Base-by-base conservation (phyloP, 2,329 filamentous ascomycete species). In the Penicillium sp. region DNA sequence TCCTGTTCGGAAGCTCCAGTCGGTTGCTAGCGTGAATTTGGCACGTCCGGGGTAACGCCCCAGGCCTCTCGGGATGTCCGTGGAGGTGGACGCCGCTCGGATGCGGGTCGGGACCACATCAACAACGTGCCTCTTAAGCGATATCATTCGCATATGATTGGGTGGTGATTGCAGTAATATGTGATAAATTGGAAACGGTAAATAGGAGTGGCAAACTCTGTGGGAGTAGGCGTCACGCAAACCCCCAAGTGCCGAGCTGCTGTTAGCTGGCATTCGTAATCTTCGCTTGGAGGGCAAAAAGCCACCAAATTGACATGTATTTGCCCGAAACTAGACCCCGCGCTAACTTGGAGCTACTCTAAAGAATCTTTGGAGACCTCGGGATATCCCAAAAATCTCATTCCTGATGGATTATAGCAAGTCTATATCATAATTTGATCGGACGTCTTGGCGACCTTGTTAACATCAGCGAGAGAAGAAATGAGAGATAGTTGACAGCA, bases 11-110 rank as follows among this genome's bases (percentile, higher is more conserved):
- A 10, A 11, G 6, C 11, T n/a, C 10, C n/a, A 10, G n/a, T 40
- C 16, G n/a, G 16, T 40, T 11, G 38, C n/a, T 40, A 40, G 38
- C 16, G 38, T 43, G 40, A 13, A 24, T n/a, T 27, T 43, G 40
- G 40, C 40, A 13, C 11, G 36, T 49, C 31, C 74, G 36, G 22
- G 21, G 18, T 6, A 27, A 27, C 40, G 40, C 40, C 40, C 40
- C 18, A 40, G 38, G 16, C 38, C 18, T 40, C n/a, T 40, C 38
- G 38, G 38, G 38, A 7, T 18, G 16, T 40, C 38, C 38, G 38
- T 40, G 38, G 38, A 40, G 38, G 38, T 40, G 38, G 38, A 40
- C 16, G 38, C 10, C n/a, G 38, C 38, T 40, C 38, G 38, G 38
- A 40, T 40, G 38, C 38, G 38, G 38, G 4, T 40, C 38, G 38